Percentiles rank a stretch among this genome's conserved stretches.
phyloP scores from a whole-genome alignment of 352 stramenopile species.

The Pythium utonaiense region DNA sequence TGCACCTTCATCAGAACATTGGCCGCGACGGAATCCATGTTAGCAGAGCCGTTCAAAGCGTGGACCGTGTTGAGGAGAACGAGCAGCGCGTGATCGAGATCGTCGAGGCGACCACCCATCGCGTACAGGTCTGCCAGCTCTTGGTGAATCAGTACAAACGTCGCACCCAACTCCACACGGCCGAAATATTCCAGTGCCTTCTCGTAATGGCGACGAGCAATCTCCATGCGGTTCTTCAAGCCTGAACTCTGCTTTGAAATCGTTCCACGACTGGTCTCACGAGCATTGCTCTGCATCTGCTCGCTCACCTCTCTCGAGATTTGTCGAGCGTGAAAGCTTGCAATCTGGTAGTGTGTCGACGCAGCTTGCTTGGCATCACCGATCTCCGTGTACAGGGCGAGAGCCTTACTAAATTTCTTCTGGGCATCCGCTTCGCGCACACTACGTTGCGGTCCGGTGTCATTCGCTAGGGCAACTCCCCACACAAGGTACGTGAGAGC shows the following conservation, averaged over 20 bases:
- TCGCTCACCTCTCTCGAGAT: slow-evolving; percentile 39
- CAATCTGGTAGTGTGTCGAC: slow-evolving; percentile 84
- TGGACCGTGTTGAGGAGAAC: slow-evolving; percentile 77
- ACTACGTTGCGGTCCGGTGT: slow-evolving; percentile 20
- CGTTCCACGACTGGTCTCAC: background rate
- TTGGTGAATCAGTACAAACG: slow-evolving; percentile 81
- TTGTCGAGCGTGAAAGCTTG: slow-evolving; percentile 65
- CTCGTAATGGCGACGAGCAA: slow-evolving; percentile 80
- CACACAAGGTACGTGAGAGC: slow-evolving; percentile 80
- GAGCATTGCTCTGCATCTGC: slow-evolving; percentile 2
- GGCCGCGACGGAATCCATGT: slow-evolving; percentile 36
- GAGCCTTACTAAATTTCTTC: slow-evolving; percentile 66
- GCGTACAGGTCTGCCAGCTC: slow-evolving; percentile 77
- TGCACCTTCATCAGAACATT: slow-evolving; percentile 60
- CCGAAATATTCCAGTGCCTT: slow-evolving; percentile 81
- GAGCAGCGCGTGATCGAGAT: slow-evolving; percentile 74
- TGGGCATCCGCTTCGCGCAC: slow-evolving; percentile 41
- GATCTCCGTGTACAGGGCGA: slow-evolving; percentile 75
- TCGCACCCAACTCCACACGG: slow-evolving; percentile 58
- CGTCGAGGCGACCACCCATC: slow-evolving; percentile 54
- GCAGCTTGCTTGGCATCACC: slow-evolving; percentile 66
- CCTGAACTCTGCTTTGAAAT: slow-evolving; percentile 7
- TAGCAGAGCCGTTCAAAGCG: slow-evolving; percentile 36
- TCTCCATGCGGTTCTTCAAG: slow-evolving; percentile 72
- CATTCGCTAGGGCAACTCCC: slow-evolving; percentile 56